Conservation (phyloP, 1,284 basidiomycete species). For the Volvariella volvacea region DNA sequence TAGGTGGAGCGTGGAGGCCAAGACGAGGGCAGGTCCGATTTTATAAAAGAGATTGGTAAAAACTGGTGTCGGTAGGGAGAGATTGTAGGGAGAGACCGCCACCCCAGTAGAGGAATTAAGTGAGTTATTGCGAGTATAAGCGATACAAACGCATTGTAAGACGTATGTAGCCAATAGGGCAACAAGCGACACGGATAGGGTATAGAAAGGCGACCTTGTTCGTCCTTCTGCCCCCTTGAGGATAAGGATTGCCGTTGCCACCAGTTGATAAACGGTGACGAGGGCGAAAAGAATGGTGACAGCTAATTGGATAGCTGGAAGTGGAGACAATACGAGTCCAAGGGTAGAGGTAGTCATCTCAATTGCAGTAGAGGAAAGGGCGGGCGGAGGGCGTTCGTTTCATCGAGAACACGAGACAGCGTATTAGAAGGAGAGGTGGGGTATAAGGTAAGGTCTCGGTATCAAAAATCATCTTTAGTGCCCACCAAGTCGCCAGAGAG, state of each 20-base stretch:
- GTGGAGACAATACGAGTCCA: neutral
- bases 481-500: too few species aligned
- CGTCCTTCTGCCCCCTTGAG: neutral
- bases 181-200: neutral
- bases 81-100: too few species aligned
- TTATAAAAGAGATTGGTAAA: neutral
- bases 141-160: neutral
- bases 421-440: too few species aligned
- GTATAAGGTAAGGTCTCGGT: too few species aligned
- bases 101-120: neutral
- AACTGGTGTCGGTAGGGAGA: neutral
- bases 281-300: neutral
- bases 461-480: too few species aligned
- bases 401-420: too few species aligned
- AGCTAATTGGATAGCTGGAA: neutral
- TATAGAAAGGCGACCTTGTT: neutral
- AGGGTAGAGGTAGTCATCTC: too few species aligned
- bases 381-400: too few species aligned
- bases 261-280: neutral
- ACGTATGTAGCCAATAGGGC: neutral
- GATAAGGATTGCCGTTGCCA: neutral
- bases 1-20: neutral
- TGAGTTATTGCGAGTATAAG: neutral
- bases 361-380: too few species aligned
- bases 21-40: neutral